Evolutionary conservation across 2,329 filamentous ascomycete genomes (phyloP).

Genomic region (Pseudopyrenochaeta lycopersici): DNA sequence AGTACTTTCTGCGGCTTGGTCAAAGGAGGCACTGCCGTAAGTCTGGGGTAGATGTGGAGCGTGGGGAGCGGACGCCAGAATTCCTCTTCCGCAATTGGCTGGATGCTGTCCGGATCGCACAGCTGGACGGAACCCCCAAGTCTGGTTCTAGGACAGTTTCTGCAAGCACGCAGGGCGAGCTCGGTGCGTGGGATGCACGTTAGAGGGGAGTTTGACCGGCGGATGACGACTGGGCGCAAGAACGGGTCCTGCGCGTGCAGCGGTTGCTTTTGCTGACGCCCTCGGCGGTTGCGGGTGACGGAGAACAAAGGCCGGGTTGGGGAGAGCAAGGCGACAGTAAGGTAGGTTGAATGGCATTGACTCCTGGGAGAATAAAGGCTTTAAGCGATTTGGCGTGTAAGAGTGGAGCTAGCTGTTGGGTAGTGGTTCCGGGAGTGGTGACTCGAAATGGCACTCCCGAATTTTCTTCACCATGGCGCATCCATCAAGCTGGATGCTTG

Average conservation of each 20-base stretch:
- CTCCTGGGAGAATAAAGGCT: constrained; percentile 22
- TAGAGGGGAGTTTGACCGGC: constrained; percentile 17
- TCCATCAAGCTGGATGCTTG: constrained; percentile 22
- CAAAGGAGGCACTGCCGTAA: constrained; percentile 20
- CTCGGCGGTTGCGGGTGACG: constrained; percentile 10
- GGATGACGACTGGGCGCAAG: constrained; percentile 25
- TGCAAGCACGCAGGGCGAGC: constrained; percentile 30
- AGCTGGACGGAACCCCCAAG: constrained; percentile 31
- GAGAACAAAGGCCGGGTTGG: constrained; percentile 7
- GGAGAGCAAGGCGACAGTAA: constrained; percentile 7
- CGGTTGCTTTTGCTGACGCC: constrained; percentile 29
- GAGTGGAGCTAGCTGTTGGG: constrained; percentile 36
- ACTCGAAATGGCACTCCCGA: constrained; percentile 36
- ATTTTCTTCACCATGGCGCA: constrained; percentile 30
- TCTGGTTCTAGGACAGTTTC: constrained; percentile 33
- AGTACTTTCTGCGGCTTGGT: constrained; percentile 20
- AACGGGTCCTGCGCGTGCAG: constrained; percentile 35
- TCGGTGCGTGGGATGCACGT: constrained; percentile 36
- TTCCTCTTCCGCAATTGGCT: constrained; percentile 37
- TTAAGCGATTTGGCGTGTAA: constrained; percentile 34
- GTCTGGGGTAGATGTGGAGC: constrained; percentile 43
- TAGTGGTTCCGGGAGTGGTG: constrained; percentile 27
- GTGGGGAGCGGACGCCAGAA: constrained; percentile 35
- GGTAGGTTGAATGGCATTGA: constrained; percentile 6
- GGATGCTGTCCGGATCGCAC: constrained; percentile 22